Evolutionary conservation across 2,329 filamentous ascomycete species (phyloP).

Genomic region (Allantophomopsis lycopodina): DNA sequence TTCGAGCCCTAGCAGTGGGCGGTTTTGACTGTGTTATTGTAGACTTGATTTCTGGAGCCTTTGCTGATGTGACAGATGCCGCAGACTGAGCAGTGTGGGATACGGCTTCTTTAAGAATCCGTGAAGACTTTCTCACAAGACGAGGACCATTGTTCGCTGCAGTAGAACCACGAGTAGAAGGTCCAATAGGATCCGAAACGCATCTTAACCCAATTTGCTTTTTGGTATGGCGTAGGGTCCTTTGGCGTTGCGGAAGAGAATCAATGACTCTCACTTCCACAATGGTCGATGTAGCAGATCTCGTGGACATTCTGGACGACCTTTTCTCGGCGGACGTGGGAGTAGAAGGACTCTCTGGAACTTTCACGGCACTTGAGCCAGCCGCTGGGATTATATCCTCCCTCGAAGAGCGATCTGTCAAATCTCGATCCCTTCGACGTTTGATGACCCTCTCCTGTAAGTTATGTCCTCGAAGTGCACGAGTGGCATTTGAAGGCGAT

Average conservation of each 20-base stretch:
- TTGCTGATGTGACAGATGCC: no score
- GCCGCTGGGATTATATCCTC: constrained; percentile 8
- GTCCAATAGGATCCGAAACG: constrained; percentile 17
- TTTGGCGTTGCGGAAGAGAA: constrained; percentile 27
- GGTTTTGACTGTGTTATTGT: constrained; percentile 3
- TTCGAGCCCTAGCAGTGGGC: constrained; percentile 40
- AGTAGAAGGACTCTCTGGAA: constrained; percentile 11
- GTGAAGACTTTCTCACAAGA: constrained; percentile 10
- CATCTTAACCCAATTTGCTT: constrained; percentile 39
- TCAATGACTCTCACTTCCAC: constrained; percentile 45
- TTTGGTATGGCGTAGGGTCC: constrained; percentile 46
- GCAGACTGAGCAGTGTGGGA: constrained; percentile 1
- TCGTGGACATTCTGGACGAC: constrained; percentile 38
- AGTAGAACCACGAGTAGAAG: constrained; percentile 22
- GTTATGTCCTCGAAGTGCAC: constrained; percentile 17
- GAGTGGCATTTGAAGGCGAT: constrained; percentile 36
- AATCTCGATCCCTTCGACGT: constrained; percentile 10
- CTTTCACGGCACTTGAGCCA: constrained; percentile 6
- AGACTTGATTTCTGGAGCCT: no score
- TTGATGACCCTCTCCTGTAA: constrained; percentile 13
- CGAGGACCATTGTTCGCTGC: constrained; percentile 4
- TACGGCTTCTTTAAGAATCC: constrained; percentile 23
- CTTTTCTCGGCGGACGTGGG: constrained; percentile 25
- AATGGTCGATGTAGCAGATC: constrained; percentile 39
- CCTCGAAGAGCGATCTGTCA: constrained; percentile 6